phyloP scores from a whole-genome alignment of 2,329 filamentous ascomycete species.

The Ploettnerulaceae sp. region DNA sequence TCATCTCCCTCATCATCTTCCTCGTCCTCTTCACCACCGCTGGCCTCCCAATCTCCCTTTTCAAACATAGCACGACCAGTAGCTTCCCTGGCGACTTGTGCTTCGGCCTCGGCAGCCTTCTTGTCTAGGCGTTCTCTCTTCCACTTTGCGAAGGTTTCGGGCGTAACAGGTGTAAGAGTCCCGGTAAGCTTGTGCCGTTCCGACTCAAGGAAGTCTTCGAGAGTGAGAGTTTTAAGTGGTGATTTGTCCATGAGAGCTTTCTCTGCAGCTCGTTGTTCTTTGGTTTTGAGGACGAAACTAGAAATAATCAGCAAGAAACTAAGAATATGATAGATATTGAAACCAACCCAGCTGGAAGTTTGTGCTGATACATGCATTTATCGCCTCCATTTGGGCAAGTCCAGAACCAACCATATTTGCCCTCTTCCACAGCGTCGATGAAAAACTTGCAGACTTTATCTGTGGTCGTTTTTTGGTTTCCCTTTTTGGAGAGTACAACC shows the following conservation, averaged over 20 bases:
- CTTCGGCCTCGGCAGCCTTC: slow-evolving; percentile 91
- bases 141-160: slow-evolving; percentile 92
- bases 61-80: slow-evolving; percentile 95
- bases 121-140: slow-evolving; percentile 92
- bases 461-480: slow-evolving; percentile 89
- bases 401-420: slow-evolving; percentile 99
- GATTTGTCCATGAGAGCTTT: slow-evolving; percentile 96
- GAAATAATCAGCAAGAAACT: slow-evolving; percentile 26
- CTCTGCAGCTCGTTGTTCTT: slow-evolving; percentile 91
- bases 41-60: slow-evolving; percentile 82
- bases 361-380: slow-evolving; percentile 98
- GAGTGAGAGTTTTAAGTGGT: slow-evolving; percentile 85
- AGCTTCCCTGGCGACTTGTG: slow-evolving; percentile 86
- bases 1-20: slow-evolving; percentile 42
- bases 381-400: slow-evolving; percentile 92
- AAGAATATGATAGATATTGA: neutral
- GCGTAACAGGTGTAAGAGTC: slow-evolving; percentile 86
- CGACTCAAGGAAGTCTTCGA: slow-evolving; percentile 95
- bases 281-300: slow-evolving; percentile 95
- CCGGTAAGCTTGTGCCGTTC: slow-evolving; percentile 94
- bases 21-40: slow-evolving; percentile 49
- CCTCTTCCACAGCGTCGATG: slow-evolving; percentile 93
- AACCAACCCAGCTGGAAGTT: slow-evolving; percentile 84
- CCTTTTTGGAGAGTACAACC: slow-evolving; percentile 93
- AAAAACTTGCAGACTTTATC: slow-evolving; percentile 99